Percentiles rank a stretch among this genome's conserved stretches.
Conservation (phyloP, 805 yeast species). For the Teunomyces gatunensis region DNA sequence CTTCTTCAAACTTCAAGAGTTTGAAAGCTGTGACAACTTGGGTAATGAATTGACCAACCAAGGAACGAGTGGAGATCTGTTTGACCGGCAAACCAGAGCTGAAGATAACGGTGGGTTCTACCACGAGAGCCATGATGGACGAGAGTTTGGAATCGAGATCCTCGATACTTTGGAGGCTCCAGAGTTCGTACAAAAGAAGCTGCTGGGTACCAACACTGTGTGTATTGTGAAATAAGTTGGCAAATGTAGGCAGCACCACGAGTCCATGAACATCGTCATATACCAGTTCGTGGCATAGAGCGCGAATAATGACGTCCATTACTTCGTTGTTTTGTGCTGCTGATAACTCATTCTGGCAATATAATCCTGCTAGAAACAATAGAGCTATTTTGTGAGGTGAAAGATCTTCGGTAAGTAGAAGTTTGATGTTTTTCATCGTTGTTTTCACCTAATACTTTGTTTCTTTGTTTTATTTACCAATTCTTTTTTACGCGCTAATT, state of each 20-base stretch:
- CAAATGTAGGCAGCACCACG: slow-evolving; percentile 31
- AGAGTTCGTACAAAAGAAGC: slow-evolving; percentile 22
- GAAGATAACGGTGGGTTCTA: slow-evolving; percentile 11
- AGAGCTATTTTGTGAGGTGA: slow-evolving; percentile 57
- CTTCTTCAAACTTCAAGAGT: slow-evolving; percentile 47
- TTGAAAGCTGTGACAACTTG: slow-evolving; percentile 39
- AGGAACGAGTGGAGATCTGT: slow-evolving; percentile 20
- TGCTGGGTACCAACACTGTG: slow-evolving; percentile 22
- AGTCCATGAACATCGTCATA: slow-evolving; percentile 16
- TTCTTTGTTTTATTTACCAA: too few relatives aligned
- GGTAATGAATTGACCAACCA: slow-evolving; percentile 44
- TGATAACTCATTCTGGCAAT: slow-evolving; percentile 41
- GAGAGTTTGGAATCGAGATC: slow-evolving; percentile 37
- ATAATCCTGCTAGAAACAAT: slow-evolving; percentile 46
- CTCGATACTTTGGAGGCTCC: slow-evolving; percentile 51
- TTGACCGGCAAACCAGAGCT: not conserved
- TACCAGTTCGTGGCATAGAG: slow-evolving; percentile 24
- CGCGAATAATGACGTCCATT: not conserved
- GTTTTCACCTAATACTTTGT: too few relatives aligned
- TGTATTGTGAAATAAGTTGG: slow-evolving; percentile 19
- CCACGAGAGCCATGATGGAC: slow-evolving; percentile 9
- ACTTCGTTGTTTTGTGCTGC: not conserved
- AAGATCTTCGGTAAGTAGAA: slow-evolving; percentile 38
- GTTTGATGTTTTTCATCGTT: slow-evolving; percentile 11
- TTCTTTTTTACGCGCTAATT: not conserved